Percentiles rank a stretch among this genome's conserved stretches.
Conservation (phyloP, 2,329 filamentous ascomycete species). For the Ploettnerulaceae sp. region DNA sequence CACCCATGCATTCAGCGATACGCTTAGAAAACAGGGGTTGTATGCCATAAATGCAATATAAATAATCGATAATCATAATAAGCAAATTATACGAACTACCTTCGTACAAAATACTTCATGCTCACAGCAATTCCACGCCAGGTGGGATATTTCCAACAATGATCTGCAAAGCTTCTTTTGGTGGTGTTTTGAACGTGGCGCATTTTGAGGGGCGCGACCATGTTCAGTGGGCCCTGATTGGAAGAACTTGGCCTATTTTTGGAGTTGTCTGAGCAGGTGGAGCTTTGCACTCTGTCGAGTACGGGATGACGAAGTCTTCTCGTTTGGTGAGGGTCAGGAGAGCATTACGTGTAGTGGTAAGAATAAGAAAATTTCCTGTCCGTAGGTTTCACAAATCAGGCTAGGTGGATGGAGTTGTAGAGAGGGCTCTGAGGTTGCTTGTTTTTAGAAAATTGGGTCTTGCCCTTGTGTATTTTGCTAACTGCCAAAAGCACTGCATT, state of each 20-base stretch:
- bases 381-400: no score
- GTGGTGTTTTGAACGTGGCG: slow-evolving; percentile 5
- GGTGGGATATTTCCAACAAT: background rate
- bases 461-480: no score
- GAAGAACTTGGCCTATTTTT: slow-evolving; percentile 9
- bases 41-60: no score
- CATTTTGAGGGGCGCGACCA: background rate
- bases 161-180: slow-evolving; percentile 16
- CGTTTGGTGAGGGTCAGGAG: slow-evolving; percentile 1
- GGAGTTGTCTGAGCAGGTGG: background rate
- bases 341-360: slow-evolving; percentile 2
- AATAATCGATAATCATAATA: no score
- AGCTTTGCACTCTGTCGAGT: background rate
- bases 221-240: slow-evolving; percentile 4
- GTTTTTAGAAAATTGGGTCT: no score
- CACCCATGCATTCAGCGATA: background rate
- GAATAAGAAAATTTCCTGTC: background rate
- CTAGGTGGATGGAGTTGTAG: background rate
- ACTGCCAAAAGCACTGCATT: no score
- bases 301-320: slow-evolving; percentile 2
- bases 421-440: background rate
- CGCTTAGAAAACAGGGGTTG: no score
- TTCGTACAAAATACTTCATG: no score
- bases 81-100: no score
- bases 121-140: no score